Conservation (phyloP, 257 asterid genomes). For the Plantago elongata region DNA sequence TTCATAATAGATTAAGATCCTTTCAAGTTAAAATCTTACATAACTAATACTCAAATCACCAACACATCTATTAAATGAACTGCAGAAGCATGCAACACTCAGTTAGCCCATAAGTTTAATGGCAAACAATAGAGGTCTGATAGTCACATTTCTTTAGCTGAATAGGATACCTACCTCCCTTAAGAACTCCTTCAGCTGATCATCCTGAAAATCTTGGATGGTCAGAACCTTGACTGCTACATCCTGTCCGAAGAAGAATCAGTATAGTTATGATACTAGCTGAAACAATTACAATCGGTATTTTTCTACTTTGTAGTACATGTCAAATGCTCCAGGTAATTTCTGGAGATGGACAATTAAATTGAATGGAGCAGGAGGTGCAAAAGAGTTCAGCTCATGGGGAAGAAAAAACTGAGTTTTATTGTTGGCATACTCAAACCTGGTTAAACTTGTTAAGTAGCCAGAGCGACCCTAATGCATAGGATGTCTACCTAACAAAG, state of each 20-base stretch:
- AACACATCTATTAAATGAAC: background rate
- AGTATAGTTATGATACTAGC: background rate
- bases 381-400: background rate
- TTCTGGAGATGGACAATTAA: conserved; percentile 4
- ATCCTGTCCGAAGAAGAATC: conserved; percentile 46
- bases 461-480: no score
- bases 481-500: no score
- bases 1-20: background rate
- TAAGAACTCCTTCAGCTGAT: conserved; percentile 81
- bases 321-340: background rate
- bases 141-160: background rate
- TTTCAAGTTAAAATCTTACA: background rate
- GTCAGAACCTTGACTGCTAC: conserved; percentile 91
- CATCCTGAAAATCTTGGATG: conserved; percentile 85
- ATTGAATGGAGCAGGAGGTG: background rate
- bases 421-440: background rate
- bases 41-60: background rate
- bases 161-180: conserved; percentile 62
- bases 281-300: background rate
- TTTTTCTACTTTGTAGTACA: conserved; percentile 1
- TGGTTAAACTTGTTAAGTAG: background rate
- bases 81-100: background rate
- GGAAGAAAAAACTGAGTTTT: background rate
- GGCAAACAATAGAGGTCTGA: background rate
- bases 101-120: background rate